Percentiles rank a stretch among this genome's conserved stretches.
Conservation (phyloP, 169 alveolate species). For the Eimeria necatrix region DNA sequence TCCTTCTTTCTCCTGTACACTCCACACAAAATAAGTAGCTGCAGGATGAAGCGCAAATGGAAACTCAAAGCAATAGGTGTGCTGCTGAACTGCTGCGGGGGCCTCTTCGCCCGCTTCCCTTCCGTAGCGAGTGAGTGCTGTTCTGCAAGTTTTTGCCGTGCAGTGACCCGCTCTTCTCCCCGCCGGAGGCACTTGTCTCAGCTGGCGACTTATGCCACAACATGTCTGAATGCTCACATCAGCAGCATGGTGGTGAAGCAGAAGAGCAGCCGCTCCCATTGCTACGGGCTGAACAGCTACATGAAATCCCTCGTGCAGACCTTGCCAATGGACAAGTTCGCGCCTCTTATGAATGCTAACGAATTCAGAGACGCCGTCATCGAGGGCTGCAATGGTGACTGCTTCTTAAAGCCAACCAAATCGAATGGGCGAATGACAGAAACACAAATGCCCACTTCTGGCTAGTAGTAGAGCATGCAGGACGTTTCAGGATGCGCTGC, state of each 20-base stretch:
- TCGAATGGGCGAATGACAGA: no score
- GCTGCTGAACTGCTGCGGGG: not conserved
- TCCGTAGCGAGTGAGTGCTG: no score
- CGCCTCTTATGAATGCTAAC: conserved; percentile 22
- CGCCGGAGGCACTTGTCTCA: conserved; percentile 17
- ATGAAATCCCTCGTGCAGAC: conserved; percentile 9
- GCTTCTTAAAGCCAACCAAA: not conserved
- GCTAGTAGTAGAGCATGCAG: no score
- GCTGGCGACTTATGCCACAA: conserved; percentile 44
- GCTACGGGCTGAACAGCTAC: conserved; percentile 33
- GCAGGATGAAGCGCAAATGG: no score
- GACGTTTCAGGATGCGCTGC: no score
- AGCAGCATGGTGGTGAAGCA: conserved; percentile 27
- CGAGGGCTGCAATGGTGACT: conserved; percentile 72
- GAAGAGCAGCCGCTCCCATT: not conserved
- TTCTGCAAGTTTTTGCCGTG: not conserved
- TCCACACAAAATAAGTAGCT: not conserved
- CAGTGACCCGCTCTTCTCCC: conserved; percentile 54
- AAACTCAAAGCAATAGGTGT: not conserved
- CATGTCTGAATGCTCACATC: conserved; percentile 69
- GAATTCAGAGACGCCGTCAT: conserved; percentile 62
- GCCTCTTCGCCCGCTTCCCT: no score
- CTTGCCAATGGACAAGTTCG: not conserved
- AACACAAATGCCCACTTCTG: no score
- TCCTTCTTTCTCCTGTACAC: not conserved